Percentiles rank a stretch among this genome's conserved stretches.
Evolutionary conservation across 164 flowering plant species (phyloP).

Genomic region (Chimonanthus salicifolius): DNA sequence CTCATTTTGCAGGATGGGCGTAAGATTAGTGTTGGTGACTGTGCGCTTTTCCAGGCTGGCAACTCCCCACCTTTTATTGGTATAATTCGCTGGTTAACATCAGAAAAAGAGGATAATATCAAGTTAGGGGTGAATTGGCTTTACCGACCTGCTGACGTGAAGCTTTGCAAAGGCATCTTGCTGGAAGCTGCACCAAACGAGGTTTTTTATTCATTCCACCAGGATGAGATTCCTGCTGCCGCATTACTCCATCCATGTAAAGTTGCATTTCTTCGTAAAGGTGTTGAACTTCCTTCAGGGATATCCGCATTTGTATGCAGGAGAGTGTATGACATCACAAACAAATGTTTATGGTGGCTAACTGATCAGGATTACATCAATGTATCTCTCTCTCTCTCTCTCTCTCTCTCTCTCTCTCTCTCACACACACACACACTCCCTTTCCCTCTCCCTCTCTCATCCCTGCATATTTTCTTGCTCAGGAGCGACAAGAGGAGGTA

Average conservation of each 20-base stretch:
- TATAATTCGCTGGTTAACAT: slow-evolving; percentile 50
- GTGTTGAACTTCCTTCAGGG: slow-evolving; percentile 85
- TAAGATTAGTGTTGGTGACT: slow-evolving; percentile 75
- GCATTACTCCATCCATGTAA: slow-evolving; percentile 95
- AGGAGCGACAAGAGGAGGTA: slow-evolving; percentile 91
- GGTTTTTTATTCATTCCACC: slow-evolving; percentile 84
- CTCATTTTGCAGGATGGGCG: slow-evolving; percentile 69
- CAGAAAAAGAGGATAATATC: slow-evolving; percentile 36
- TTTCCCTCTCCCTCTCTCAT: neutral
- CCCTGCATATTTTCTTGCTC: neutral
- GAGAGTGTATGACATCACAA: slow-evolving; percentile 72
- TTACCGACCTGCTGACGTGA: slow-evolving; percentile 80
- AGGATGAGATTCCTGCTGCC: slow-evolving; percentile 87
- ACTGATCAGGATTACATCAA: slow-evolving; percentile 77
- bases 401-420: no score
- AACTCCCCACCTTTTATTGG: slow-evolving; percentile 78
- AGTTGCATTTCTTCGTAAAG: slow-evolving; percentile 93
- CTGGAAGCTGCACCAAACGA: slow-evolving; percentile 90
- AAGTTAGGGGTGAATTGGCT: slow-evolving; percentile 80
- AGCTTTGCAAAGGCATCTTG: slow-evolving; percentile 69
- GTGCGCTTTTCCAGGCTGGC: slow-evolving; percentile 88
- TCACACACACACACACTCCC: neutral
- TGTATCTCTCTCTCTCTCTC: slow-evolving; percentile 24
- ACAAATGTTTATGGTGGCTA: slow-evolving; percentile 93
- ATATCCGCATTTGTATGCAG: slow-evolving; percentile 81